phyloP scores from a whole-genome alignment of 2,329 filamentous ascomycete species.

The Diaporthe capsici region DNA sequence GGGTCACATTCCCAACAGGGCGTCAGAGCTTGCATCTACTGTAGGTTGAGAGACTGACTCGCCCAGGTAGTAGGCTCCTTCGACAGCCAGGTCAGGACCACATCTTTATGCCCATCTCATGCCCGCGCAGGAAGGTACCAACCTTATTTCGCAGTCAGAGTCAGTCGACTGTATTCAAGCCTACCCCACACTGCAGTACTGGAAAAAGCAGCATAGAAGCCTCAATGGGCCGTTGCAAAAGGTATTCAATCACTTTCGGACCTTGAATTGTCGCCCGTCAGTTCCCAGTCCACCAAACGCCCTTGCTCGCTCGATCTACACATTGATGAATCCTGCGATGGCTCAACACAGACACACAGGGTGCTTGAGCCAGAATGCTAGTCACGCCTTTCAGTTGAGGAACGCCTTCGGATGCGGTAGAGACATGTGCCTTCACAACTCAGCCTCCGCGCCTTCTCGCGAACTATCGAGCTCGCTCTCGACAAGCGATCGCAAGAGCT shows the following conservation, averaged over 20 bases:
- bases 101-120: neutral
- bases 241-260: neutral
- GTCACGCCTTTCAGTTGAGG: neutral
- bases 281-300: neutral
- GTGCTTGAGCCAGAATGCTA: neutral
- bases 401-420: conserved; percentile 10
- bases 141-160: neutral
- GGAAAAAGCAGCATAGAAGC: neutral
- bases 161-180: neutral
- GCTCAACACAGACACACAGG: neutral
- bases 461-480: conserved; percentile 60
- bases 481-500: conserved; percentile 70
- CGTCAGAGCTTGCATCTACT: no score
- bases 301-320: neutral
- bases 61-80: neutral
- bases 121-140: neutral
- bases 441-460: conserved; percentile 2
- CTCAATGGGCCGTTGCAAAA: neutral
- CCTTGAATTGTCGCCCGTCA: neutral
- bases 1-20: neutral
- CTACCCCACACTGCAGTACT: neutral
- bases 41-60: neutral
- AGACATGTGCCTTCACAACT: neutral
- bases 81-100: neutral
- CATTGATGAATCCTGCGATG: neutral